Conservation (phyloP, 2,329 filamentous ascomycete species). For the Neophaeococcomyces aloes region DNA sequence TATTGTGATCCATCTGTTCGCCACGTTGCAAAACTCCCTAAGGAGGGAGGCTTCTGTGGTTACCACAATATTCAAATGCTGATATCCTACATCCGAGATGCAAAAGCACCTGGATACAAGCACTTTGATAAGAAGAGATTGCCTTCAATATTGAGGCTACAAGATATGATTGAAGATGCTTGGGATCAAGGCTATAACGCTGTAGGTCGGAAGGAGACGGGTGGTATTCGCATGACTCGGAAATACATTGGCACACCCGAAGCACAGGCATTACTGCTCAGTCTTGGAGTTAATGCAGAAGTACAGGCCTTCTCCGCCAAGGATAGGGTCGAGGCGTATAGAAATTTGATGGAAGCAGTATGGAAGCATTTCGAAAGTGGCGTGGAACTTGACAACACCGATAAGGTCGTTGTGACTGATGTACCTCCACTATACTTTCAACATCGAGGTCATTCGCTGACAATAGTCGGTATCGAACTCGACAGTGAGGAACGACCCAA, state of each 20-base stretch:
- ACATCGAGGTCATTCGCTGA: constrained; percentile 78
- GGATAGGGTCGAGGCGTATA: constrained; percentile 37
- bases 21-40: constrained; percentile 72
- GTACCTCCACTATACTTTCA: constrained; percentile 85
- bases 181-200: constrained; percentile 80
- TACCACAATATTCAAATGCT: constrained; percentile 95
- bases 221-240: constrained; percentile 73
- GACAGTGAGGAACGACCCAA: constrained; percentile 51
- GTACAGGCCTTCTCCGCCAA: constrained; percentile 48
- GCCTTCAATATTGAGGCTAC: constrained; percentile 70
- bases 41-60: constrained; percentile 84
- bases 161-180: constrained; percentile 74
- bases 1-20: constrained; percentile 65
- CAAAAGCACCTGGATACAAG: constrained; percentile 46
- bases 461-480: constrained; percentile 74
- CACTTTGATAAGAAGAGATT: constrained; percentile 47
- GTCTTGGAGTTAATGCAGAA: constrained; percentile 57
- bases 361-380: constrained; percentile 60
- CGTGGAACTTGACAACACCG: constrained; percentile 36
- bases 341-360: constrained; percentile 55
- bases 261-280: constrained; percentile 68
- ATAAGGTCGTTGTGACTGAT: constrained; percentile 59
- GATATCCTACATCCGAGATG: constrained; percentile 61
- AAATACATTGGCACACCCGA: constrained; percentile 95
- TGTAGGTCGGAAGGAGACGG: constrained; percentile 66